These are phyloP conservation scores for Paraurostyla sp. DNA, from an alignment of 73 alveolate genomes.

Conservation along the genomic window DNA sequence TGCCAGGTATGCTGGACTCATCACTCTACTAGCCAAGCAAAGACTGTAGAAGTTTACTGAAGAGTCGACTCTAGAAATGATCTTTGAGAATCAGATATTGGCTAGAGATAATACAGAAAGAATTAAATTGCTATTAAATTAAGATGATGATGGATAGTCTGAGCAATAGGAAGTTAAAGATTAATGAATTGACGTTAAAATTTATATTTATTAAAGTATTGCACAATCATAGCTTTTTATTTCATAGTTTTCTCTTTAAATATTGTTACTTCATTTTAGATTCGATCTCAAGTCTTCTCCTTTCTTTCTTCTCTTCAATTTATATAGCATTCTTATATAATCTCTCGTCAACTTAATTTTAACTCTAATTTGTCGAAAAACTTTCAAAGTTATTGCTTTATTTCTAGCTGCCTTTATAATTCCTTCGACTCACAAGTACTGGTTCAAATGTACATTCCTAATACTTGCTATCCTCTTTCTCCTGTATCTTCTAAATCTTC, in stretches of 20 bases:
- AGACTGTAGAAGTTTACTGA: background rate
- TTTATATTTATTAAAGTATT: background rate
- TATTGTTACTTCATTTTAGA: conserved; percentile 16
- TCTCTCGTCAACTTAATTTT: background rate
- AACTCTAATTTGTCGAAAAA: background rate
- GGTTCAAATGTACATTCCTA: conserved; percentile 30
- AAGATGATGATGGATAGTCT: too few species aligned
- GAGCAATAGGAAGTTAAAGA: too few species aligned
- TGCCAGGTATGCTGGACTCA: conserved; percentile 14
- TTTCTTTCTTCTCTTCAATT: background rate
- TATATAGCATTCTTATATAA: background rate
- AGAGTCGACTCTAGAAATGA: background rate
- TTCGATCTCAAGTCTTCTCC: background rate
- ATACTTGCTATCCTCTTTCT: conserved; percentile 7
- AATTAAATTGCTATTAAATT: too few species aligned
- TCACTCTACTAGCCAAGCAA: background rate
- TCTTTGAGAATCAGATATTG: background rate
- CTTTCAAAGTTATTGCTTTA: background rate
- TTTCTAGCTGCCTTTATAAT: background rate
- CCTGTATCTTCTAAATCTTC: background rate
- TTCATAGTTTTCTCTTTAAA: background rate
- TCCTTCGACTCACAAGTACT: background rate
- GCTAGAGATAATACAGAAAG: conserved; percentile 26
- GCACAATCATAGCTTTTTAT: background rate
- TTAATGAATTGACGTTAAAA: background rate